phyloP scores from a whole-genome alignment of 2,329 filamentous ascomycete genomes.

The Claviceps monticola region DNA sequence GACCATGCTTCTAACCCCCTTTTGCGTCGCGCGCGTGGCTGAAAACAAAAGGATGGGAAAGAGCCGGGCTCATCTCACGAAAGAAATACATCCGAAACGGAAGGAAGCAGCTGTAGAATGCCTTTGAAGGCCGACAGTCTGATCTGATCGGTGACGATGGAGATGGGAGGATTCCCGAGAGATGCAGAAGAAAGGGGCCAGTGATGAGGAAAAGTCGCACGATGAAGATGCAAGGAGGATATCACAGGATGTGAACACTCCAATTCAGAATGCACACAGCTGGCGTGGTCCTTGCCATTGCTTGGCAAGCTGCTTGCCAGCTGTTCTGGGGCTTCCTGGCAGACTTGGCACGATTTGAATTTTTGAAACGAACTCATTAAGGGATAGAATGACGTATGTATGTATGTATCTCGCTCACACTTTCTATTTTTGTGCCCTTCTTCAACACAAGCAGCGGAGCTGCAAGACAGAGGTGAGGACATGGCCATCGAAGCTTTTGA shows the following conservation, averaged over 20 bases:
- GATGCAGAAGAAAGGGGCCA: background rate
- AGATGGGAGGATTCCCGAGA: background rate
- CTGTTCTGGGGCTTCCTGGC: background rate
- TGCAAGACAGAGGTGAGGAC: too few relatives aligned
- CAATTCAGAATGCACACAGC: background rate
- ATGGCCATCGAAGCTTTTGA: too few relatives aligned
- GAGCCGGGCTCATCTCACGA: conserved; percentile 5
- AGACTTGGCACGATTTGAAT: background rate
- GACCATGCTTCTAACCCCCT: conserved; percentile 3
- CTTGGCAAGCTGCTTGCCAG: conserved; percentile 1
- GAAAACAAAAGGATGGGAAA: conserved; percentile 3
- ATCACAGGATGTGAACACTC: background rate
- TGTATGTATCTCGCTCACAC: too few relatives aligned
- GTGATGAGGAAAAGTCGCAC: background rate
- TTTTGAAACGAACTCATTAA: background rate
- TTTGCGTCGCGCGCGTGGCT: conserved; percentile 5
- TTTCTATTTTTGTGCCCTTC: too few relatives aligned
- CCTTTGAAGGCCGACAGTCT: background rate
- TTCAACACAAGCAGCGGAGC: too few relatives aligned
- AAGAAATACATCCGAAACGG: background rate
- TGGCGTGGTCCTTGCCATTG: background rate
- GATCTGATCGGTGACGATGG: background rate
- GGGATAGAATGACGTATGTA: too few relatives aligned
- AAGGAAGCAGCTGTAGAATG: background rate
- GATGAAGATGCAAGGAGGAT: background rate